These are phyloP conservation scores for Rhynchosporium graminicola DNA, from an alignment of 2,329 filamentous ascomycete species.

Conservation along the genomic window DNA sequence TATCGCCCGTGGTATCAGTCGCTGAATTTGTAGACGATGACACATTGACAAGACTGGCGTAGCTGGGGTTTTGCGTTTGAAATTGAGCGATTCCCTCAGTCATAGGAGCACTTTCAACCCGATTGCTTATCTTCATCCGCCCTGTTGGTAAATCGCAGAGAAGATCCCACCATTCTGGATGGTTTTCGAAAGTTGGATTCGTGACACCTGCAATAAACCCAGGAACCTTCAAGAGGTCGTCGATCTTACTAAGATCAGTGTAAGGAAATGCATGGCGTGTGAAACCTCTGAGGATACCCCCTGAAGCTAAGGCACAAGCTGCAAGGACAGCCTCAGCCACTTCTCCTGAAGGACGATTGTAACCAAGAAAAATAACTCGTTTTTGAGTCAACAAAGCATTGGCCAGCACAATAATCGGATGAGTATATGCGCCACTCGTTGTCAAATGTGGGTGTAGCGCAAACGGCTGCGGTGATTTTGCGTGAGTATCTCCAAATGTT, in stretches of 20 bases:
- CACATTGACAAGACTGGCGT: slow-evolving; percentile 53
- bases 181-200: slow-evolving; percentile 92
- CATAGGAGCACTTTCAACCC: slow-evolving; percentile 75
- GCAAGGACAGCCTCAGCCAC: slow-evolving; percentile 97
- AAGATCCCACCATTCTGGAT: slow-evolving; percentile 98
- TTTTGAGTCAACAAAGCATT: slow-evolving; percentile 97
- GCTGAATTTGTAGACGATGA: slow-evolving; percentile 36
- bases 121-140: slow-evolving; percentile 89
- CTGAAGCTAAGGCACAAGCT: slow-evolving; percentile 91
- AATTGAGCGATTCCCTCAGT: slow-evolving; percentile 89
- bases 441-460: slow-evolving; percentile 87
- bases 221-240: slow-evolving; percentile 91
- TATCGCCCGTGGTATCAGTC: slow-evolving; percentile 71
- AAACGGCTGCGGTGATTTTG: slow-evolving; percentile 83
- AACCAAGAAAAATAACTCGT: slow-evolving; percentile 90
- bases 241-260: slow-evolving; percentile 95
- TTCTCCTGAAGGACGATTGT: slow-evolving; percentile 92
- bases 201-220: slow-evolving; percentile 98
- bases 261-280: slow-evolving; percentile 97
- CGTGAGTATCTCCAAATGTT: slow-evolving; percentile 82
- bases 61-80: slow-evolving; percentile 71
- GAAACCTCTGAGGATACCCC: slow-evolving; percentile 89
- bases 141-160: slow-evolving; percentile 91
- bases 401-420: slow-evolving; percentile 91
- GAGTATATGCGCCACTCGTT: slow-evolving; percentile 84